Evolutionary conservation across 2,329 filamentous ascomycete genomes (phyloP).

Genomic region (Ploettnerulaceae sp.): DNA sequence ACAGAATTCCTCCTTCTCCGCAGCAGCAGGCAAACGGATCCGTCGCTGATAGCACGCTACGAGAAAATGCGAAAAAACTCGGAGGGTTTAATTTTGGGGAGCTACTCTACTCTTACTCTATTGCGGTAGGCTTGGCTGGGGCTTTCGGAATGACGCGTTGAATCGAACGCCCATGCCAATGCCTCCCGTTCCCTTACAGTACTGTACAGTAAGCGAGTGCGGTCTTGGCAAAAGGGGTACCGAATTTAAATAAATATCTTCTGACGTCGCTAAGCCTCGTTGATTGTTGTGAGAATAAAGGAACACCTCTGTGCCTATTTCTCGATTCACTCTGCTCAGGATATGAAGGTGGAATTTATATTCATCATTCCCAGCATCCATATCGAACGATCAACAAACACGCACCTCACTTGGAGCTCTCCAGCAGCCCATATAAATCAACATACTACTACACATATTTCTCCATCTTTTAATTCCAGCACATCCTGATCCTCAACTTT

Average conservation of each 20-base stretch:
- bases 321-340: background rate
- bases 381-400: no score
- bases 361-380: background rate
- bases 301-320: background rate
- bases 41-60: no score
- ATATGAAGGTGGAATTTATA: background rate
- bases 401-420: background rate
- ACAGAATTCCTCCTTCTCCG: no score
- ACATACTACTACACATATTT: background rate
- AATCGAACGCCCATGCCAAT: no score
- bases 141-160: conserved; percentile 4
- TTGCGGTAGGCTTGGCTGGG: no score
- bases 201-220: no score
- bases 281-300: conserved; percentile 2
- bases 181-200: conserved; percentile 1
- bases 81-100: no score
- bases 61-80: no score
- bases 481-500: background rate
- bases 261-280: no score
- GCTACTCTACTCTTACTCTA: no score
- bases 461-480: background rate
- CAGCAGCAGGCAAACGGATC: no score
- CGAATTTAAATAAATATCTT: no score
- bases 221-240: background rate
- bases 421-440: background rate